Evolutionary conservation across 2,329 filamentous ascomycete genomes (phyloP), one percentile per base, ranked within the genome.

Genomic region (Acephala macrosclerotiorum): DNA sequence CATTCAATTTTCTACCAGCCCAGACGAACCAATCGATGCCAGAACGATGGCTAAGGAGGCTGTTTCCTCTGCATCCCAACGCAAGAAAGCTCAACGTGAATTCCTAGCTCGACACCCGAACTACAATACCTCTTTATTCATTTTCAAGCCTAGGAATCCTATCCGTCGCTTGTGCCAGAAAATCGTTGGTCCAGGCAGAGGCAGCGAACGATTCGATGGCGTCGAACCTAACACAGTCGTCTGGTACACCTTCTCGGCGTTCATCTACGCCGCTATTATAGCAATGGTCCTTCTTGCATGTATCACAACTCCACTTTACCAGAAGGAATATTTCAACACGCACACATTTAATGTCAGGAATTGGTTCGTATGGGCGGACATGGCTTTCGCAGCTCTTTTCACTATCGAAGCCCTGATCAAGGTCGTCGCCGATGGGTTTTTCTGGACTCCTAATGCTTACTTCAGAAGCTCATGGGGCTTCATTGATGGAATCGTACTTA

Each of bases 251-350:
- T 97, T 98, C 77, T 97, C 96, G 0, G 93, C 93, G 3, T 91
- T 99, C 73, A 92, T 98, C 63, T 99, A 99, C 77, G 89, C 91
- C 26, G 91, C 93, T 16, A 97, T 99, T 68, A 92, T 98, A 49
- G 92, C 93, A 59, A 99, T 99, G 96, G 96, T 99, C n/a, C 80
- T 97, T 53, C 85, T 99, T 60, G 96, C 96, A 35, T 99, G 95
- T 75, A 85, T 98, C 59, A 97, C 94, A 1, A 99, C 96, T 1
- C 96, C 96, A 0, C 82, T 99, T 18, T 99, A 96, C 76, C 96
- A 99, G 76, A 93, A 91, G 76, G 85, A 94, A 71, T 96, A 97
- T 75, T 95, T 94, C 73, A 77, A 86, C 61, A 81, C 88, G 51
- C 79, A 84, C 65, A 75, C 79, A 0, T 88, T 88, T 75, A 88